Evolutionary conservation across 2,329 filamentous ascomycete species (phyloP), one percentile per base, ranked within the genome.

Genomic region (Colletotrichum somersetense): DNA sequence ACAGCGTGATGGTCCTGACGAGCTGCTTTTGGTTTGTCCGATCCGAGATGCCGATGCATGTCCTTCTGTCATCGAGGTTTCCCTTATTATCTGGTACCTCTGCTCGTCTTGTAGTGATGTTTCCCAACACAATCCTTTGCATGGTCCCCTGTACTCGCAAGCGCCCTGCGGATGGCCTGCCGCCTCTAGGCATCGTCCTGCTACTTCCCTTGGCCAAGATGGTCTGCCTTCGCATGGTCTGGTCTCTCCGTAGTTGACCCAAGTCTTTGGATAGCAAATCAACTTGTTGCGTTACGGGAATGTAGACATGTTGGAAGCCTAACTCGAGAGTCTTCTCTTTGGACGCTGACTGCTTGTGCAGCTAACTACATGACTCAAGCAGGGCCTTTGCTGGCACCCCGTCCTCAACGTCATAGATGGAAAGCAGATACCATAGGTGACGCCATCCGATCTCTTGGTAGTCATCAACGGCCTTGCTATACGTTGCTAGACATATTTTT

Each of bases 71-170:
- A 69, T 72, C 53, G 23, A 59, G n/a, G 10, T 40, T n/a, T 50
- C 50, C 16, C 48, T 14, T 12, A 3, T 6, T 18, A 7, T 30
- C 26, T 20, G 50, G 16, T 16, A 33, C 46, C 33, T 62, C 33
- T 30, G 7, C 8, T 26, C 20, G 40, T 59, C 62, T 38, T 62
- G 57, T 63, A 59, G 65, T 68, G 65, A 50, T 44, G 52, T 58
- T 71, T 59, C 65, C 52, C 58, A 26, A 52, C 58, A 55, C 16
- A 52, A 62, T 33, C 8, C 42, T 35, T 46, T 53, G 44, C 38
- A 46, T n/a, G 23, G 16, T 33, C 23, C 59, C 59, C 46, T 59
- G 46, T 40, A 26, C 33, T 58, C 20, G 12, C 35, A 4, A 50
- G 64, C 33, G 20, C 6, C 16, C 53, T 14, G 30, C 14, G 59